Base-by-base conservation (phyloP, 1,284 basidiomycete genomes). In the Xerocomus cyaneibrunnescens region DNA sequence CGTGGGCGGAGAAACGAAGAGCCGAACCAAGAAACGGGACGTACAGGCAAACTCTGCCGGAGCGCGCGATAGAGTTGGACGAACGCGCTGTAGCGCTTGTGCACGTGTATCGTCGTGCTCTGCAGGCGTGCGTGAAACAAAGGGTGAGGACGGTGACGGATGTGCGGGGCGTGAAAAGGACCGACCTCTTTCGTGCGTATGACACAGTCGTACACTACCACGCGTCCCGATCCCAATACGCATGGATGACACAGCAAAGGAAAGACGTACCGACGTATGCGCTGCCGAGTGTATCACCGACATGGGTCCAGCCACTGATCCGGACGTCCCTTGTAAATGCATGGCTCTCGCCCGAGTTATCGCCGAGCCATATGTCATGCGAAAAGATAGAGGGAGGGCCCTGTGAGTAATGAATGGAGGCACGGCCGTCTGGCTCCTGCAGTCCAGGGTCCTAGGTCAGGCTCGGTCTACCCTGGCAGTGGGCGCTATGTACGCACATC, bases 81-180 rank as follows among this genome's bases (percentile, higher is more conserved):
- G 62, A 91, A 90, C 1, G 82, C 81, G 28, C 77, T 85, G 65
- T 89, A 90, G 21, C 87, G 79, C 64, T 85, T 89, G 57, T 85
- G 79, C 0, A 76, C 75, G 54, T 85, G 84, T 36, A 90, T 84
- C 13, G 72, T 75, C 2, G 84, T 84, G 3, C 80, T 79, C 79
- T 83, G 53, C 8, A 17, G 25, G 13, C 4, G 31, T 5, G 16
- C 35, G 19, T 30, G 7, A 7, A 23, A n/a, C 6, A 14, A 7
- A 7, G 23, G 16, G 13, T 13, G 23, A 21, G 12, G 7, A 21
- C n/a, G 7, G 14, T 23, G 3, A 6, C 23, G 23, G 9, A 5
- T 5, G n/a, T 16, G 5, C 12, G 35, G n/a, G 7, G 34, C 0
- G 14, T 10, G 27, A 10, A 10, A 28, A 7, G 43, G 40, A 51